phyloP scores from a whole-genome alignment of 345 rosid species.

The Melaleuca alternifolia region DNA sequence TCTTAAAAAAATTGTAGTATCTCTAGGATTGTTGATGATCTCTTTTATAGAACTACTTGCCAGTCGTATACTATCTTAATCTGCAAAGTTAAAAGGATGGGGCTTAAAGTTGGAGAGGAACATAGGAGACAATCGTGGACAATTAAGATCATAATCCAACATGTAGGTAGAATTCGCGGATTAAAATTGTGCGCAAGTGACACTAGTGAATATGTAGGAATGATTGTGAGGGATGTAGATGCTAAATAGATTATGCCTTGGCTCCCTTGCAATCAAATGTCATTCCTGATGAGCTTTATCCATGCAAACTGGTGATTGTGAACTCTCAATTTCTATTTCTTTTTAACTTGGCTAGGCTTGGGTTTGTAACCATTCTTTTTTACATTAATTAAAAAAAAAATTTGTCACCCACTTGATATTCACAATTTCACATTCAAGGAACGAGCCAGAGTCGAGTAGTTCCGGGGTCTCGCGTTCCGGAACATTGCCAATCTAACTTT shows the following conservation, averaged over 20 bases:
- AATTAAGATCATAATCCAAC: neutral
- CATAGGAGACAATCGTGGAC: neutral
- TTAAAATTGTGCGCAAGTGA: neutral
- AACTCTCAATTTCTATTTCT: neutral
- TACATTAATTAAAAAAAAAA: too few relatives aligned
- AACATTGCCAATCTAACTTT: too few relatives aligned
- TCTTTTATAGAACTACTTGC: neutral
- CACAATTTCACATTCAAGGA: too few relatives aligned
- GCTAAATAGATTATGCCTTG: neutral
- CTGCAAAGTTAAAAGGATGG: too few relatives aligned
- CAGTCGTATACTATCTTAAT: neutral
- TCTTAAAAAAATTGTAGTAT: neutral
- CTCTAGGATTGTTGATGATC: neutral
- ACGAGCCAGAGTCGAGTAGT: too few relatives aligned
- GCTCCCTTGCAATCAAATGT: neutral
- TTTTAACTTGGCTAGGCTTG: too few relatives aligned
- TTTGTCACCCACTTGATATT: too few relatives aligned
- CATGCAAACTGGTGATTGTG: neutral
- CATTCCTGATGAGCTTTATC: neutral
- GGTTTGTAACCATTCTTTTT: too few relatives aligned
- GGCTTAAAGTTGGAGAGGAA: too few relatives aligned
- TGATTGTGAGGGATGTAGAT: neutral
- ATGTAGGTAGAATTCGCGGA: neutral
- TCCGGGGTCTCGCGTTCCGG: too few relatives aligned
- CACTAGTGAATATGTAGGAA: neutral